A percentile compares a stretch with the other conserved stretches of the same genome.
Conservation (phyloP, 768 basidiomycete species). For the Rhodotorula taiwanensis region DNA sequence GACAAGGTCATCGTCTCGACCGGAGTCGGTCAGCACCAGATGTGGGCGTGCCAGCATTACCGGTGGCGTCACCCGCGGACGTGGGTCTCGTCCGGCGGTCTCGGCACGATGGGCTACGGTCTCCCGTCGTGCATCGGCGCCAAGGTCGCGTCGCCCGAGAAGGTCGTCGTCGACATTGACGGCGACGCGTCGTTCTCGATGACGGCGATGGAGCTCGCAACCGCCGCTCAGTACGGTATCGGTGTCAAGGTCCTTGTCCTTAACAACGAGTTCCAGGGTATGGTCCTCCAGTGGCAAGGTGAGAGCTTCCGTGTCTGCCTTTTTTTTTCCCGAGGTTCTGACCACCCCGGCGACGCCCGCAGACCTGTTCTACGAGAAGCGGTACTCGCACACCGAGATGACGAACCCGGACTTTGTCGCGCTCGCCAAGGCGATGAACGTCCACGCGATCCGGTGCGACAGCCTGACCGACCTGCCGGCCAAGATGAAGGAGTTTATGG, state of each 20-base stretch:
- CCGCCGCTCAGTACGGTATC: conserved; percentile 81
- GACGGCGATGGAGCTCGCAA: conserved; percentile 98
- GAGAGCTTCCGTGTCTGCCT: conserved; percentile 30
- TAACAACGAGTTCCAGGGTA: conserved; percentile 54
- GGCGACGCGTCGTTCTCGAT: conserved; percentile 98
- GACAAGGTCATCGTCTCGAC: conserved; percentile 81
- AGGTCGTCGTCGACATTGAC: conserved; percentile 91
- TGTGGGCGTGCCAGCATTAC: conserved; percentile 97
- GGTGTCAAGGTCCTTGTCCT: conserved; percentile 63
- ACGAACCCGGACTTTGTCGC: conserved; percentile 89
- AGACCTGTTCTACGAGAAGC: conserved; percentile 91
- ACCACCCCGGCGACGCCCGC: conserved; percentile 26
- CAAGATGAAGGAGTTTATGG: conserved; percentile 98
- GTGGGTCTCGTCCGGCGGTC: conserved; percentile 79
- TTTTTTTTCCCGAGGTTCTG: neutral
- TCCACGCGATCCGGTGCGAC: conserved; percentile 76
- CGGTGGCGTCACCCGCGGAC: conserved; percentile 80
- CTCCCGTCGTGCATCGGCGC: conserved; percentile 90
- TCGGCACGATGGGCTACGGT: conserved; percentile 98
- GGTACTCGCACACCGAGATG: conserved; percentile 97
- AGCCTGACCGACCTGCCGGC: conserved; percentile 68
- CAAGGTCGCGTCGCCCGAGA: conserved; percentile 89
- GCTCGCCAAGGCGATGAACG: conserved; percentile 82
- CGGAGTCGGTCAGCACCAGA: conserved; percentile 98
- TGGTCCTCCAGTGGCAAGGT: conserved; percentile 99